phyloP scores from a whole-genome alignment of 2,329 filamentous ascomycete genomes.

The Phaeosphaeriaceae sp. region DNA sequence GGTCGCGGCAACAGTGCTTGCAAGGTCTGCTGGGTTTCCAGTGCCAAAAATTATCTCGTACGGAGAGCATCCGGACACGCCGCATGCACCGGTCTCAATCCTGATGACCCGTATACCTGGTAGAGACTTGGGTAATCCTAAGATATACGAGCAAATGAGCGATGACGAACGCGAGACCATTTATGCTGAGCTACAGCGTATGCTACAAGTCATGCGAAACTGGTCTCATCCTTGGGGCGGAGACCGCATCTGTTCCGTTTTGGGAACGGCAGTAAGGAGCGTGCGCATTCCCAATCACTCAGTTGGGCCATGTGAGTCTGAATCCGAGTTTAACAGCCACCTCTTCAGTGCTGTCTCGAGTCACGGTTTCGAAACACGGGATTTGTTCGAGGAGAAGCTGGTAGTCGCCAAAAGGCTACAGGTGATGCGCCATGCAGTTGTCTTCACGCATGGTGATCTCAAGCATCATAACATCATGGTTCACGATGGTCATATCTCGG shows the following conservation, averaged over 20 bases:
- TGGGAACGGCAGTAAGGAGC: constrained; percentile 40
- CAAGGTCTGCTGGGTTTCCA: constrained; percentile 22
- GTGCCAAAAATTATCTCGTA: constrained; percentile 25
- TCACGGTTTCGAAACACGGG: constrained; percentile 34
- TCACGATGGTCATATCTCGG: constrained; percentile 21
- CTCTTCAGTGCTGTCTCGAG: constrained; percentile 35
- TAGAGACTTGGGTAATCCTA: constrained; percentile 33
- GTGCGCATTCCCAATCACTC: constrained; percentile 42
- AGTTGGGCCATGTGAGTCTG: constrained; percentile 37
- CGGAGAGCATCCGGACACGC: constrained; percentile 20
- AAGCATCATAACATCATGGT: constrained; percentile 30
- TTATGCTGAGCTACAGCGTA: constrained; percentile 45
- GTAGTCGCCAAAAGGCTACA: constrained; percentile 23
- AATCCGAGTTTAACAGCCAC: constrained; percentile 37
- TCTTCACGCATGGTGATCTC: constrained; percentile 34
- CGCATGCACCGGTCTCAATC: constrained; percentile 19
- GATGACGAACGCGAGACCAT: constrained; percentile 39
- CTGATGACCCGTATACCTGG: constrained; percentile 50
- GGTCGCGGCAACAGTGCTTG: constrained; percentile 19
- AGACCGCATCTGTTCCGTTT: constrained; percentile 38
- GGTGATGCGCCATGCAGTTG: constrained; percentile 30
- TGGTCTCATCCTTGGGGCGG: constrained; percentile 37
- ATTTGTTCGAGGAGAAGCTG: constrained; percentile 34
- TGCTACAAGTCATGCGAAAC: constrained; percentile 43
- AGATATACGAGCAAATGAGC: constrained; percentile 34